These are phyloP conservation scores for Calonectria pteridis DNA, from an alignment of 2,329 filamentous ascomycete genomes.

Conservation along the genomic window DNA sequence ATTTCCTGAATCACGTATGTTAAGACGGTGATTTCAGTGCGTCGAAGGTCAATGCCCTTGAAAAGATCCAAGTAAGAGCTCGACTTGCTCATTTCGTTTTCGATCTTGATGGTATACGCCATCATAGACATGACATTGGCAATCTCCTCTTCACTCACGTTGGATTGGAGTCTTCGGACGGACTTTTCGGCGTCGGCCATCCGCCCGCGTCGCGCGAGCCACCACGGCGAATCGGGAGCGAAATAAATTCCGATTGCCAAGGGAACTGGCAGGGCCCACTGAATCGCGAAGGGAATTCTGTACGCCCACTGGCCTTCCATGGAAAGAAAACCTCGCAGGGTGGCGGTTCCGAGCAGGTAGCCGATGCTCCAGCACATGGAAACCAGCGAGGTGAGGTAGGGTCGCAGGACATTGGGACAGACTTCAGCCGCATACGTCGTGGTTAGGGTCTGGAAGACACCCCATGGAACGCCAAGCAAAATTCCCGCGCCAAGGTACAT, in stretches of 20 bases:
- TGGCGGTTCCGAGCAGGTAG: conserved; percentile 57
- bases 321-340: conserved; percentile 55
- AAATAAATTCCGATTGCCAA: conserved; percentile 57
- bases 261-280: conserved; percentile 61
- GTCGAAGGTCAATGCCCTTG: conserved; percentile 29
- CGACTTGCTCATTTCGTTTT: conserved; percentile 24
- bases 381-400: conserved; percentile 61
- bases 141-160: conserved; percentile 54
- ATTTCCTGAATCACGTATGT: conserved; percentile 33
- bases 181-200: conserved; percentile 54
- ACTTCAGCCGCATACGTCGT: conserved; percentile 63
- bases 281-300: conserved; percentile 61
- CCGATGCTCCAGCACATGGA: conserved; percentile 65
- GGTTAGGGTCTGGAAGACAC: conserved; percentile 60
- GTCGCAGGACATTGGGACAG: conserved; percentile 56
- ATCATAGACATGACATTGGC: conserved; percentile 59
- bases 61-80: conserved; percentile 33
- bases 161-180: conserved; percentile 52
- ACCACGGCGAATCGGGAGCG: conserved; percentile 65
- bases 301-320: conserved; percentile 59
- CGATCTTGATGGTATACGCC: conserved; percentile 30
- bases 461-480: conserved; percentile 61
- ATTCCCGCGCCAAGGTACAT: conserved; percentile 59
- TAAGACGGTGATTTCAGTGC: conserved; percentile 31
- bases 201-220: conserved; percentile 57